Base-by-base conservation (phyloP, 108 stramenopile genomes). In the Pseudonitzschia multistriata region DNA sequence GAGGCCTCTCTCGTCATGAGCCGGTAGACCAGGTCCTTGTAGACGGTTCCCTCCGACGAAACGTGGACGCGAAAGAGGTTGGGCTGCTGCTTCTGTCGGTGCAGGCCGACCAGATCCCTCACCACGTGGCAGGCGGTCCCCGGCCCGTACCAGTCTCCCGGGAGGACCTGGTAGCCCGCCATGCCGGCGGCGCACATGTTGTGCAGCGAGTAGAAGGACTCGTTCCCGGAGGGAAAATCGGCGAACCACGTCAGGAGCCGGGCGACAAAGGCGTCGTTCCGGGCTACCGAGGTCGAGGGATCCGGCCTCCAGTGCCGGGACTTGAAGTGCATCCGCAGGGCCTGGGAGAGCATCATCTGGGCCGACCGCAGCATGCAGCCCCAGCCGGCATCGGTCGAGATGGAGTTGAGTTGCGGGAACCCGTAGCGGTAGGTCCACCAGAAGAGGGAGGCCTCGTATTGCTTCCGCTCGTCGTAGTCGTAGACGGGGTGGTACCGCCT, bases 351-450 rank as follows among this genome's bases (percentile, higher is more conserved):
- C 71, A 99, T 75, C 98, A 99, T 99, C 72, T 98, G 97, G 0
- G 98, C 97, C 36, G 86, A 83, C 39, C 98, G 92, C 35, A 98
- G 79, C 98, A 99, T 99, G 77, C 98, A 99, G 15, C 98, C 98
- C 97, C 97, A 99, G 25, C 98, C 98, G 33, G 96, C 92, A 77
- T 99, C 98, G 13, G 83, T 83, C 8, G 80, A 88, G 55, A 87
- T 91, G 24, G 77, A 67, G n/a, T 70, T 57, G 66, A 97, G 86
- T 56, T 77, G 72, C 3, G 88, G 84, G 75, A 97, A 97, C 57
- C 84, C 86, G 52, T 73, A 85, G 21, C 90, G 85, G 65, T 91
- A 91, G 1, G 90, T 88, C 60, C 87, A 84, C 88, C 88, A 91
- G 67, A 81, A 88, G 5, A 91, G 78, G 8, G 82, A 84, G 10